Evolutionary conservation across 495 filamentous ascomycete genomes (phyloP).

Genomic region (Aspergillus nanangensis): DNA sequence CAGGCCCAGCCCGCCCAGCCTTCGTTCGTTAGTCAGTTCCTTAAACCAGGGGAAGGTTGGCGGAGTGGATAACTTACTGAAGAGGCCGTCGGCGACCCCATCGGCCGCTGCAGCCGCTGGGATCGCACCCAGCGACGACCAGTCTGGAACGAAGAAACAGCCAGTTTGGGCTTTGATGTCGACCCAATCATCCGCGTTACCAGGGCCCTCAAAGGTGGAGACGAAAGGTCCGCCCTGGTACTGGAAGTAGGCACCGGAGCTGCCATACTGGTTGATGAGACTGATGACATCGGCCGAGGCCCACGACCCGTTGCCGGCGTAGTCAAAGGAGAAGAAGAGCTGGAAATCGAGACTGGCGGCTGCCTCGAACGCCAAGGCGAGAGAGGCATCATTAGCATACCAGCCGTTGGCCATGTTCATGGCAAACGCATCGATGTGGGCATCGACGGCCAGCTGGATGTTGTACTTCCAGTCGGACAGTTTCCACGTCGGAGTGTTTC

Average conservation of each 20-base stretch:
- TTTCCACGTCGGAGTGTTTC: neutral
- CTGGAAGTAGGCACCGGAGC: neutral
- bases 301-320: neutral
- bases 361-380: neutral
- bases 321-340: neutral
- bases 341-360: neutral
- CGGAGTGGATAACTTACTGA: no score
- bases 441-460: neutral
- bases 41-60: no score
- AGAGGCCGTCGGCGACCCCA: no score
- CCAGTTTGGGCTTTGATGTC: constrained; percentile 42
- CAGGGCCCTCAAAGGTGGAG: constrained; percentile 42
- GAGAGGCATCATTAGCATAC: neutral
- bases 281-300: neutral
- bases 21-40: no score
- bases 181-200: constrained; percentile 51
- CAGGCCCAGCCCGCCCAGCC: constrained; percentile 70
- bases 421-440: neutral
- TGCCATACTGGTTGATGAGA: neutral
- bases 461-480: neutral
- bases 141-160: constrained; percentile 58
- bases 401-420: neutral
- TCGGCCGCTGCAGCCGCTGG: no score
- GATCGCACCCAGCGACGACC: constrained; percentile 51
- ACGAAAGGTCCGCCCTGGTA: neutral